A percentile compares a stretch with the other conserved stretches of the same genome.
These are phyloP conservation scores for Globisporangium takayamanum DNA, from an alignment of 352 stramenopile genomes.

Conservation along the genomic window DNA sequence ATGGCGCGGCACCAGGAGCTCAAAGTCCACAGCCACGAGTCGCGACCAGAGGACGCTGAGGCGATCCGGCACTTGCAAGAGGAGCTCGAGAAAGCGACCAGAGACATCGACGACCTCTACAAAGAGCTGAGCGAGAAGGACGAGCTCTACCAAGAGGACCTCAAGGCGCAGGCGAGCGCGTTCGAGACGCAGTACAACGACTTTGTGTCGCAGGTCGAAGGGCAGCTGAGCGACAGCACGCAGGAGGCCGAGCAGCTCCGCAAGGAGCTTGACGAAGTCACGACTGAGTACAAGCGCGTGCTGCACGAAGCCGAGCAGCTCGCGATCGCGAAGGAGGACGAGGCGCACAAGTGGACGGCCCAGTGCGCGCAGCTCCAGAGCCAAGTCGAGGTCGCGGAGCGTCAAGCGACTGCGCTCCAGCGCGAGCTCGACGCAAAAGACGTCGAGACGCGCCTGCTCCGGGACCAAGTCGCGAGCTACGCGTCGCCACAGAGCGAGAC, in stretches of 20 bases:
- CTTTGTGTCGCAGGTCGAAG: conserved; percentile 44
- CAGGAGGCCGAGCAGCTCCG: conserved; percentile 53
- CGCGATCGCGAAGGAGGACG: conserved; percentile 24
- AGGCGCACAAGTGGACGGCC: conserved; percentile 40
- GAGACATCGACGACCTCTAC: conserved; percentile 35
- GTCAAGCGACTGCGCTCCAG: conserved; percentile 34
- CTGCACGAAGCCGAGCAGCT: conserved; percentile 22
- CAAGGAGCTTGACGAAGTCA: conserved; percentile 33
- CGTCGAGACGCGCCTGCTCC: too few relatives aligned
- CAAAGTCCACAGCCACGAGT: conserved; percentile 20
- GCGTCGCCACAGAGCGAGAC: conserved; percentile 46
- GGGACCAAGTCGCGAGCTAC: conserved; percentile 30
- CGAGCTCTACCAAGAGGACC: conserved; percentile 29
- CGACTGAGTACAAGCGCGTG: conserved; percentile 38
- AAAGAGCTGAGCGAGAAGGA: conserved; percentile 46
- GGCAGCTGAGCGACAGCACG: conserved; percentile 38
- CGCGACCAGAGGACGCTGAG: conserved; percentile 18
- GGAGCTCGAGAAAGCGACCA: conserved; percentile 26
- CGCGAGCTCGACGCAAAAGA: background rate
- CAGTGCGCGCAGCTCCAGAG: conserved; percentile 44
- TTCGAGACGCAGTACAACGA: conserved; percentile 60
- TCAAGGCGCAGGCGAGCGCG: conserved; percentile 39
- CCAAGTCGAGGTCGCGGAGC: conserved; percentile 26
- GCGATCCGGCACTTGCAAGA: conserved; percentile 33
- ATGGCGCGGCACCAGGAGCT: conserved; percentile 38